A percentile compares a stretch with the other conserved stretches of the same genome.
Conservation (phyloP, 345 rosid genomes). For the Citrus australasica region DNA sequence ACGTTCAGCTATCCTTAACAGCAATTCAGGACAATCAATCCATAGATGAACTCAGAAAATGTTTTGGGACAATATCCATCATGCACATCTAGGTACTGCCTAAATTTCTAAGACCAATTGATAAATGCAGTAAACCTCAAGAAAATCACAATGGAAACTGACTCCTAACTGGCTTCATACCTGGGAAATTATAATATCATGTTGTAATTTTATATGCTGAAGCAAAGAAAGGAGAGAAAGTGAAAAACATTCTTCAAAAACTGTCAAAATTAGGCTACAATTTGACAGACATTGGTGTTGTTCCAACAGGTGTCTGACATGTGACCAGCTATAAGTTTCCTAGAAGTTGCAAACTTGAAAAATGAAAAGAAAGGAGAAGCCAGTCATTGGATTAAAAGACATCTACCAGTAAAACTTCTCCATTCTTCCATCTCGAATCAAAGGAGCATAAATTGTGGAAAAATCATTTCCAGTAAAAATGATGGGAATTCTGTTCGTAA, state of each 20-base stretch:
- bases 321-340: not conserved
- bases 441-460: conserved; percentile 84
- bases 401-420: conserved; percentile 89
- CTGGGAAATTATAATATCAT: not conserved
- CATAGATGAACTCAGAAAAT: not conserved
- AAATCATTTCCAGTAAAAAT: conserved; percentile 92
- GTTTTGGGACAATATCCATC: not conserved
- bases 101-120: not conserved
- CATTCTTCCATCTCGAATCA: conserved; percentile 99
- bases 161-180: not conserved
- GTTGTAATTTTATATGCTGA: not conserved
- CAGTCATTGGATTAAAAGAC: not conserved
- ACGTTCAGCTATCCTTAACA: not conserved
- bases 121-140: not conserved
- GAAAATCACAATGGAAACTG: not conserved
- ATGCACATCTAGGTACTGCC: not conserved
- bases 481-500: conserved; percentile 79
- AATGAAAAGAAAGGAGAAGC: conserved; percentile 2
- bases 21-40: not conserved
- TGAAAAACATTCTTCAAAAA: not conserved
- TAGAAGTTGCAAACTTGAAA: too few relatives aligned
- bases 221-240: not conserved
- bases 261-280: not conserved
- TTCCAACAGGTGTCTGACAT: too few relatives aligned
- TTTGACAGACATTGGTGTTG: not conserved